Evolutionary conservation across 2,329 filamentous ascomycete species (phyloP), one percentile per base, ranked within the genome.

Genomic region (Hirsutella rhossiliensis): DNA sequence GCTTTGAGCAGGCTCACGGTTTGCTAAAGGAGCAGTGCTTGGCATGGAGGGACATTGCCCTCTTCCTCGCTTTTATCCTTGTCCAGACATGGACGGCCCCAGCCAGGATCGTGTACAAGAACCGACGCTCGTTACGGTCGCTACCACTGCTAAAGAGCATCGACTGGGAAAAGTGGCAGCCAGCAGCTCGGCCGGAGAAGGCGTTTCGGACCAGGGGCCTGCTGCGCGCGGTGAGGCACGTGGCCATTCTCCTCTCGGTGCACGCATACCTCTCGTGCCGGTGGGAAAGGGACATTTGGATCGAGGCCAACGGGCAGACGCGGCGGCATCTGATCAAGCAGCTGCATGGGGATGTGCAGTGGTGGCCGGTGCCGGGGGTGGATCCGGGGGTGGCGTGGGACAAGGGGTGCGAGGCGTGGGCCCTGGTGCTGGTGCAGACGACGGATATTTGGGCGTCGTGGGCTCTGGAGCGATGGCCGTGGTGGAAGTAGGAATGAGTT

Each of bases 221-320:
- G 4, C 9, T 39, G 6, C 45, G 18, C 11, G n/a, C 51, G 5
- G 6, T 48, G 29, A 30, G 42, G 9, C 46, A 52, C 5, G 2
- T 44, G 5, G 7, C 45, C 11, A 13, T 57, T 1, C 8, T 52
- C 5, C 4, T 53, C 4, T 47, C 45, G 17, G 9, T 52, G n/a
- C 47, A 51, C 15, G 40, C 40, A 3, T 56, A 49, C 38, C n/a
- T 54, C 8, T 50, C 52, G 6, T 38, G 46, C 11, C 43, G 41
- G 1, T 34, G 40, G 7, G 57, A 63, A 43, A 49, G 53, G 41
- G 7, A 49, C 3, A 48, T 60, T 11, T 65, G 61, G 62, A 19
- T 54, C 11, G 41, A 47, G 31, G 60, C 54, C 6, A 64, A 65
- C 40, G 50, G 51, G 15, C 29, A 54, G 31, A 60, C 61, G n/a